Conservation (phyloP, 768 basidiomycete species). For the Boletus tylopilopsis region DNA sequence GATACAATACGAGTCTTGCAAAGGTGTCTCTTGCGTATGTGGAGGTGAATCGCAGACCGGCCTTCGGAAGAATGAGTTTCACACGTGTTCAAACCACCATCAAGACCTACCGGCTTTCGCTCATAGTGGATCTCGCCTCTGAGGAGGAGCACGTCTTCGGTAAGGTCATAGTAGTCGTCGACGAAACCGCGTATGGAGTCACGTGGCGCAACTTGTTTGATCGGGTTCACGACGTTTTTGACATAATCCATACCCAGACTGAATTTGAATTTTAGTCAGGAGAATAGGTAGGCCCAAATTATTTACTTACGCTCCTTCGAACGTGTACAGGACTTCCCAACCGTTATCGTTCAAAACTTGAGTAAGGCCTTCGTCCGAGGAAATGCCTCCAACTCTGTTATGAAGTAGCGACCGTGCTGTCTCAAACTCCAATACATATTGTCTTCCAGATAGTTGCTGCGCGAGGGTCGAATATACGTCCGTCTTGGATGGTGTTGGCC, state of each 20-base stretch:
- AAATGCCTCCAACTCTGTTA: constrained; percentile 11
- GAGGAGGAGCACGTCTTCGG: constrained; percentile 38
- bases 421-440: constrained; percentile 20
- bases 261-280: constrained; percentile 5
- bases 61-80: constrained; percentile 22
- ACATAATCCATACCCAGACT: constrained; percentile 43
- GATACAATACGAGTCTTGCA: constrained; percentile 31
- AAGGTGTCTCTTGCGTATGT: constrained; percentile 30
- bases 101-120: constrained; percentile 37
- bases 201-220: constrained; percentile 34
- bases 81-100: not conserved
- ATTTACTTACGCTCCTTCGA: constrained; percentile 36
- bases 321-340: constrained; percentile 37
- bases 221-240: constrained; percentile 39
- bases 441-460: constrained; percentile 16
- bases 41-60: constrained; percentile 33
- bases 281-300: not conserved
- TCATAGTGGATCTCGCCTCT: constrained; percentile 38
- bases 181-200: constrained; percentile 36
- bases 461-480: constrained; percentile 19
- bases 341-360: constrained; percentile 31
- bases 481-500: constrained; percentile 21
- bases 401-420: constrained; percentile 19
- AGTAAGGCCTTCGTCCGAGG: constrained; percentile 29
- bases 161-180: constrained; percentile 36